Evolutionary conservation across 1,284 basidiomycete genomes (phyloP).

Genomic region (Cerrena zonata): DNA sequence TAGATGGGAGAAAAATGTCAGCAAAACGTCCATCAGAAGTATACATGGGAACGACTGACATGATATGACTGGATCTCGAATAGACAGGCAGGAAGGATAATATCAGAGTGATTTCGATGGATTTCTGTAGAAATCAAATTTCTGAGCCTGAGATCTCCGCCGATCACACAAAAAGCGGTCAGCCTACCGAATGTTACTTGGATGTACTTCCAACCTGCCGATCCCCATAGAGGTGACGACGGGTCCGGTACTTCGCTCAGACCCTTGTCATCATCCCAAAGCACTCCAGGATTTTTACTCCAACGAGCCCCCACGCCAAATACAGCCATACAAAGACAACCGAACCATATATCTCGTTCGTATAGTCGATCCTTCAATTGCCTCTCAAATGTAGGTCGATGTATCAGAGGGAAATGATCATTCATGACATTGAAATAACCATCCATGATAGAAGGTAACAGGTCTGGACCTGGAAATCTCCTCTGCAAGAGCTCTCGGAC

Average conservation of each 20-base stretch:
- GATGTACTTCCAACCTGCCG: slow-evolving; percentile 12
- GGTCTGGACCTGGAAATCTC: background rate
- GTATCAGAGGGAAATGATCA: slow-evolving; percentile 42
- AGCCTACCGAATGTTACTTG: background rate
- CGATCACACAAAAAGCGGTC: background rate
- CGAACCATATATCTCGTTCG: slow-evolving; percentile 41
- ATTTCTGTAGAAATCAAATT: slow-evolving; percentile 9
- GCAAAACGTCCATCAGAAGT: background rate
- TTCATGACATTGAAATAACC: slow-evolving; percentile 44
- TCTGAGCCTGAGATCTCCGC: background rate
- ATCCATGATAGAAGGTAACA: slow-evolving; percentile 33
- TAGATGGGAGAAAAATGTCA: background rate
- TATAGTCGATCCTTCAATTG: slow-evolving; percentile 36
- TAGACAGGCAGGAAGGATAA: slow-evolving; percentile 3
- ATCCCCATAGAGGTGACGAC: slow-evolving; percentile 2
- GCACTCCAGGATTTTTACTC: slow-evolving; percentile 50
- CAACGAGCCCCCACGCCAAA: slow-evolving; percentile 48
- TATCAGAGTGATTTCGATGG: background rate
- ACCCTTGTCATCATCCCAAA: slow-evolving; percentile 23
- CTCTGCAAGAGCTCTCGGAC: background rate
- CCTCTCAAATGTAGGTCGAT: slow-evolving; percentile 42
- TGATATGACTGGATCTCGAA: slow-evolving; percentile 7
- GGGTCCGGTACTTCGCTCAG: slow-evolving; percentile 15
- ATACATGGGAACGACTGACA: background rate
- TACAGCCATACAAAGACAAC: slow-evolving; percentile 43